Evolutionary conservation across 129 eudicot genomes (phyloP).

Genomic region (Flaveria robusta): DNA sequence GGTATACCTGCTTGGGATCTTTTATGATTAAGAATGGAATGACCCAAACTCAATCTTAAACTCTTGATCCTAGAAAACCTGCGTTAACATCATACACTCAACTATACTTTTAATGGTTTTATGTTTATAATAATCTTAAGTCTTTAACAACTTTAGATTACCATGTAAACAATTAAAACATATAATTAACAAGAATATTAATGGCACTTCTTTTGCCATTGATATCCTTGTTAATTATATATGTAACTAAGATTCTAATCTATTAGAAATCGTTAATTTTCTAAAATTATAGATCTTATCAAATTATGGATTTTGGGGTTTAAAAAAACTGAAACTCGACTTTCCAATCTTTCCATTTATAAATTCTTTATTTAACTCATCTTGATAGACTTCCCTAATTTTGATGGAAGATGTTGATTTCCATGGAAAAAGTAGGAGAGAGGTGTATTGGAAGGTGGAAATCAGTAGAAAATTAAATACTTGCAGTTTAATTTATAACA

Average conservation of each 20-base stretch:
- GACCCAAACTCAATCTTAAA: too few relatives aligned
- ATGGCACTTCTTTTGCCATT: neutral
- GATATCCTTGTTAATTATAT: neutral
- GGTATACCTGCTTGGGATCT: neutral
- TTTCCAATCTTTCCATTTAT: neutral
- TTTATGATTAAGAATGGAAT: neutral
- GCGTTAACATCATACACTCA: neutral
- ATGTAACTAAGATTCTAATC: neutral
- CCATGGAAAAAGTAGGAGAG: slow-evolving; percentile 21
- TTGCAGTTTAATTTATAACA: neutral
- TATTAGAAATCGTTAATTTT: neutral
- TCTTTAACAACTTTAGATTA: too few relatives aligned
- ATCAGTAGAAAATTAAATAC: neutral
- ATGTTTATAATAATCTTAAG: too few relatives aligned
- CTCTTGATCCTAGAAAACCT: too few relatives aligned
- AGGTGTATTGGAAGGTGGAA: neutral
- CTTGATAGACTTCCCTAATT: slow-evolving; percentile 26
- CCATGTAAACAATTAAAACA: neutral
- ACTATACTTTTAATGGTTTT: neutral
- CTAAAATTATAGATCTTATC: neutral
- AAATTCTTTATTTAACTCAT: slow-evolving; percentile 12
- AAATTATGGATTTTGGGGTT: neutral
- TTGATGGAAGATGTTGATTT: slow-evolving; percentile 30
- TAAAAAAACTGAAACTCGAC: neutral
- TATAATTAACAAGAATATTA: too few relatives aligned